These are phyloP conservation scores for Collariella sp. DNA, from an alignment of 495 filamentous ascomycete species.

Conservation along the genomic window DNA sequence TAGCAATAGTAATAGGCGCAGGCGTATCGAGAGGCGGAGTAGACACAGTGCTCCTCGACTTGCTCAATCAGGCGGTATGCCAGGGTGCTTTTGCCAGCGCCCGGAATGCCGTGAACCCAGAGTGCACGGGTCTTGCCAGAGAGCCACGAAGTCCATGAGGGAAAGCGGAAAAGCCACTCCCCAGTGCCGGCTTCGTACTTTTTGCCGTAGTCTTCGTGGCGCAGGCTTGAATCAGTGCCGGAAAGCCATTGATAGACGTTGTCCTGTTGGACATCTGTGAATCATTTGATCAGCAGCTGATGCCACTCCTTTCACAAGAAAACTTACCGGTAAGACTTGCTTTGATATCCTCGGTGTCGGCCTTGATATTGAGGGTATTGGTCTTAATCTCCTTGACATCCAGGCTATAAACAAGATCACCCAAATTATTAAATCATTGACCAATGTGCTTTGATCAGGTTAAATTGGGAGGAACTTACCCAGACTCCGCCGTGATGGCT, in stretches of 20 bases:
- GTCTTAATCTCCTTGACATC: neutral
- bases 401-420: neutral
- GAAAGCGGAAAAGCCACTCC: constrained; percentile 21
- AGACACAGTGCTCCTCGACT: neutral
- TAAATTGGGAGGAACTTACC: neutral
- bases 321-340: neutral
- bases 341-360: neutral
- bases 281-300: neutral
- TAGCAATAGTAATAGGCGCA: constrained; percentile 37
- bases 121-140: constrained; percentile 17
- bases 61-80: constrained; percentile 26
- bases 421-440: neutral
- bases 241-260: constrained; percentile 6
- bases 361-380: neutral
- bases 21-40: neutral
- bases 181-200: constrained; percentile 22
- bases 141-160: constrained; percentile 25
- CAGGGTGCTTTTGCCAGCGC: constrained; percentile 36
- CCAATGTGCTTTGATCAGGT: neutral
- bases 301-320: neutral
- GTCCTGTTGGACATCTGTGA: neutral
- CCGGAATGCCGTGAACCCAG: constrained; percentile 38
- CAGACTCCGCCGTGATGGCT: constrained; percentile 9
- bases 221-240: constrained; percentile 1
- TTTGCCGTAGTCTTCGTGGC: constrained; percentile 14